Percentiles rank a stretch among this genome's conserved stretches.
Conservation (phyloP, 331 rosid genomes). For the Spiraea crenata region DNA sequence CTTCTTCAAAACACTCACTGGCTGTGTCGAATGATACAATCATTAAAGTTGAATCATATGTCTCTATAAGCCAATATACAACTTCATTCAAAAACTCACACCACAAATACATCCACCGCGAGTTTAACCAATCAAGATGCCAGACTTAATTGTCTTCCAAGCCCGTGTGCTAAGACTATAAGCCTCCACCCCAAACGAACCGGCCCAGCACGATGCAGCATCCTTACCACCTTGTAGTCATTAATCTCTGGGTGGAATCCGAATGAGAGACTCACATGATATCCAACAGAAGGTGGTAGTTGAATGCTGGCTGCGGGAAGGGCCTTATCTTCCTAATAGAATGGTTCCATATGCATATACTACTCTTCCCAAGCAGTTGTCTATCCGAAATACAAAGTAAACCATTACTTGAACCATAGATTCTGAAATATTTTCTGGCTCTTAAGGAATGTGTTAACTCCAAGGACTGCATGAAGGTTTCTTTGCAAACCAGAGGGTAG, state of each 20-base stretch:
- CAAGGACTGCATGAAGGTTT: neutral
- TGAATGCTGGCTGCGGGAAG: neutral
- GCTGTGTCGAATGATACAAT: too few relatives aligned
- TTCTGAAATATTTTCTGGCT: too few relatives aligned
- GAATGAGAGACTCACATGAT: neutral
- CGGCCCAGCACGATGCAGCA: neutral
- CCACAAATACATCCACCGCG: too few relatives aligned
- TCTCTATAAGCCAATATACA: too few relatives aligned
- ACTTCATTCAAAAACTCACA: too few relatives aligned
- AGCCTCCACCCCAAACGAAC: neutral
- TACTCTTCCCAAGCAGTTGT: neutral
- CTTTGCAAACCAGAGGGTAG: neutral
- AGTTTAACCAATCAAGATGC: too few relatives aligned
- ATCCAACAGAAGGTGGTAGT: too few relatives aligned
- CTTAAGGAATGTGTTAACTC: neutral
- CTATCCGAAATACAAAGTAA: neutral
- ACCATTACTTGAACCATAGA: slow-evolving; percentile 13
- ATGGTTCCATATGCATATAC: slow-evolving; percentile 4
- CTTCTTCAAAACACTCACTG: too few relatives aligned
- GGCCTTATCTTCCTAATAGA: neutral
- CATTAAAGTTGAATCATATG: too few relatives aligned
- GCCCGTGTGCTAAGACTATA: neutral
- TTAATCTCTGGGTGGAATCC: slow-evolving; percentile 4
- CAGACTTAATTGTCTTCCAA: too few relatives aligned
- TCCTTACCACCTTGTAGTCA: slow-evolving; percentile 5